Evolutionary conservation across 2,329 filamentous ascomycete genomes (phyloP).

Genomic region (Decorospora gaudefroyi): DNA sequence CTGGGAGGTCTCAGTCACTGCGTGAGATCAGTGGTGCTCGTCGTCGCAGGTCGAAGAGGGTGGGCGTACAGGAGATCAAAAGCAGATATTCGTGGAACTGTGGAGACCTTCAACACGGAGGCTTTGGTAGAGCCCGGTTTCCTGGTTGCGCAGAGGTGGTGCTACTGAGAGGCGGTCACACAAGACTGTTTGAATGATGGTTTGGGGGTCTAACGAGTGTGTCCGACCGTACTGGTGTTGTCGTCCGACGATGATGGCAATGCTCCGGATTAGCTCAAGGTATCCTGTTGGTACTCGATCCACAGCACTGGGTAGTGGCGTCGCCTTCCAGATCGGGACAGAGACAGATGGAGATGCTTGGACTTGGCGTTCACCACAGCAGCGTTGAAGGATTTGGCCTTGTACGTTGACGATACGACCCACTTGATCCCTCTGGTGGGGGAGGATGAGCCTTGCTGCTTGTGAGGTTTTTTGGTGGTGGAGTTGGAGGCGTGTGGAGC

Average conservation of each 20-base stretch:
- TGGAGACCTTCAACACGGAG: constrained; percentile 43
- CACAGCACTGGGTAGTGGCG: constrained; percentile 34
- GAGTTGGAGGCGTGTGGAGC: constrained; percentile 47
- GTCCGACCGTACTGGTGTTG: constrained; percentile 38
- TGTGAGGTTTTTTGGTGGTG: constrained; percentile 38
- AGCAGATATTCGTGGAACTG: constrained; percentile 46
- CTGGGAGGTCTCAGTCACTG: constrained; percentile 51
- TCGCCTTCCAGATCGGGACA: constrained; percentile 32
- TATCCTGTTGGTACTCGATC: constrained; percentile 26
- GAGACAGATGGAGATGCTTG: constrained; percentile 27
- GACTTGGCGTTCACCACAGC: constrained; percentile 26
- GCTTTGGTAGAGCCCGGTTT: constrained; percentile 50
- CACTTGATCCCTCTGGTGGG: constrained; percentile 25
- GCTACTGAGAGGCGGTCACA: constrained; percentile 47
- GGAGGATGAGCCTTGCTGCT: constrained; percentile 23
- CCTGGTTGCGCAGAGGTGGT: constrained; percentile 56
- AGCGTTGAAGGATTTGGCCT: constrained; percentile 42
- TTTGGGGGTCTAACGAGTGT: constrained; percentile 42
- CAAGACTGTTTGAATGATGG: constrained; percentile 44
- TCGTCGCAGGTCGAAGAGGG: constrained; percentile 44
- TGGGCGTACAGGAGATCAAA: constrained; percentile 49
- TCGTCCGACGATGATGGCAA: constrained; percentile 29
- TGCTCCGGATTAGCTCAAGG: constrained; percentile 34
- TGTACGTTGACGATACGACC: constrained; percentile 38
- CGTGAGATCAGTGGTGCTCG: constrained; percentile 47